These are phyloP conservation scores for Erythrophleum ivorense DNA, from an alignment of 331 rosid genomes.

Conservation along the genomic window DNA sequence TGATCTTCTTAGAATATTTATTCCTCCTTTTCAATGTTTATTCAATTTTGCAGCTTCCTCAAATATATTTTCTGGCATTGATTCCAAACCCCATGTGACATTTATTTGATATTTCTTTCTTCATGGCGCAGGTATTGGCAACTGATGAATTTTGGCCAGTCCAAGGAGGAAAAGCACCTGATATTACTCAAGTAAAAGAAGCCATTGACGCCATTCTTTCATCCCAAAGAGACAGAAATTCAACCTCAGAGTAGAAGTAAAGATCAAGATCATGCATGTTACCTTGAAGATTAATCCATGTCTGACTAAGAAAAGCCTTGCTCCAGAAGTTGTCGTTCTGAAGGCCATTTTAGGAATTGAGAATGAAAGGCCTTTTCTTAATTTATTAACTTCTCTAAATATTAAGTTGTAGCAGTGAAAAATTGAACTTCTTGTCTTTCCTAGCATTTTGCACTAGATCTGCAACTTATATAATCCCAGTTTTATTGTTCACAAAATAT, in stretches of 20 bases:
- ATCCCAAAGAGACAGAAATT: slow-evolving; percentile 63
- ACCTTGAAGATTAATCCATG: background rate
- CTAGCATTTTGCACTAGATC: slow-evolving; percentile 14
- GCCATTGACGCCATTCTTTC: slow-evolving; percentile 86
- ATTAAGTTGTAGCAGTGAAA: slow-evolving; percentile 30
- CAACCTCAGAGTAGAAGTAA: slow-evolving; percentile 30
- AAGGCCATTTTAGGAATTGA: slow-evolving; percentile 48
- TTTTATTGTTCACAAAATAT: slow-evolving; percentile 21
- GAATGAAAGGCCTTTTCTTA: slow-evolving; percentile 33
- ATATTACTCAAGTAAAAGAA: slow-evolving; percentile 87
- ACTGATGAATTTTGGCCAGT: slow-evolving; percentile 92
- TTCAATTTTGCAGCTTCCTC: background rate
- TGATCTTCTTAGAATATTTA: background rate
- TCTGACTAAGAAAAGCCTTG: slow-evolving; percentile 29
- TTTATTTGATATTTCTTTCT: no score
- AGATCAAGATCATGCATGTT: background rate
- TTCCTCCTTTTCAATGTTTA: background rate
- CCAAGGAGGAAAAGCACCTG: slow-evolving; percentile 87
- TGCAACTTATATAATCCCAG: slow-evolving; percentile 33
- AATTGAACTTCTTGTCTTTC: background rate
- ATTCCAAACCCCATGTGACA: no score
- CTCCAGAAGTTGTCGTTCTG: slow-evolving; percentile 37
- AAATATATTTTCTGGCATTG: background rate
- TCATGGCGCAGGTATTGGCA: slow-evolving; percentile 66
- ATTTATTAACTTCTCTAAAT: slow-evolving; percentile 34